Evolutionary conservation across 306 rosid genomes (phyloP).

Genomic region (Quercus berberidifolia): DNA sequence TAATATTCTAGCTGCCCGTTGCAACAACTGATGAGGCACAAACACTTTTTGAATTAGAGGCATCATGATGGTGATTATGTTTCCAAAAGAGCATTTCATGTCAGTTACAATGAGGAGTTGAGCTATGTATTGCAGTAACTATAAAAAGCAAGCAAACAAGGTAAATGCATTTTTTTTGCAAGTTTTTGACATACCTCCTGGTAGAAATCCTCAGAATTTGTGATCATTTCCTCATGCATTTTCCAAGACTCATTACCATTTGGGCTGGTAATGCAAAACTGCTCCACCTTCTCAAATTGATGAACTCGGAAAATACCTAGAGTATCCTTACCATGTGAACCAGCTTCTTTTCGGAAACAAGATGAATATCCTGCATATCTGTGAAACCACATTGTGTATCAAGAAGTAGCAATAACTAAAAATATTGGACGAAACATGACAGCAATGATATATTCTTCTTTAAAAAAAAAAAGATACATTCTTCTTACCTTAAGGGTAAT

Average conservation of each 20-base stretch:
- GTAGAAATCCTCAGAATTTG: conserved; percentile 69
- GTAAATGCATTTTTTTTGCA: too few species aligned
- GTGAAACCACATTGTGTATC: not conserved
- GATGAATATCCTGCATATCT: conserved; percentile 57
- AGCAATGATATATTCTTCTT: not conserved
- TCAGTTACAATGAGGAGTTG: too few species aligned
- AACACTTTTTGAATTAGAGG: not conserved
- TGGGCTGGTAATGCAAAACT: conserved; percentile 46
- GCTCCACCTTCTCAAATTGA: conserved; percentile 58
- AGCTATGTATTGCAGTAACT: too few species aligned
- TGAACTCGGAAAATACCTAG: conserved; percentile 47
- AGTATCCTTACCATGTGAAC: conserved; percentile 54
- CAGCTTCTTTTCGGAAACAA: conserved; percentile 58
- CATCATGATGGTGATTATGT: not conserved
- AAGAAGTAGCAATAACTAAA: not conserved
- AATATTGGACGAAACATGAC: not conserved
- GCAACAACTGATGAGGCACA: too few species aligned
- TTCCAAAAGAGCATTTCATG: too few species aligned
- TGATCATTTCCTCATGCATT: conserved; percentile 49
- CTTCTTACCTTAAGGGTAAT: conserved; percentile 41
- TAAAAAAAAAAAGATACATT: not conserved
- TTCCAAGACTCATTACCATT: conserved; percentile 38
- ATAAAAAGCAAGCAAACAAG: too few species aligned
- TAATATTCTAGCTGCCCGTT: too few species aligned
- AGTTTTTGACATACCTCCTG: conserved; percentile 30